Evolutionary conservation across 495 filamentous ascomycete species (phyloP), one percentile per base, ranked within the genome.

Genomic region (Articulospora tetracladia): DNA sequence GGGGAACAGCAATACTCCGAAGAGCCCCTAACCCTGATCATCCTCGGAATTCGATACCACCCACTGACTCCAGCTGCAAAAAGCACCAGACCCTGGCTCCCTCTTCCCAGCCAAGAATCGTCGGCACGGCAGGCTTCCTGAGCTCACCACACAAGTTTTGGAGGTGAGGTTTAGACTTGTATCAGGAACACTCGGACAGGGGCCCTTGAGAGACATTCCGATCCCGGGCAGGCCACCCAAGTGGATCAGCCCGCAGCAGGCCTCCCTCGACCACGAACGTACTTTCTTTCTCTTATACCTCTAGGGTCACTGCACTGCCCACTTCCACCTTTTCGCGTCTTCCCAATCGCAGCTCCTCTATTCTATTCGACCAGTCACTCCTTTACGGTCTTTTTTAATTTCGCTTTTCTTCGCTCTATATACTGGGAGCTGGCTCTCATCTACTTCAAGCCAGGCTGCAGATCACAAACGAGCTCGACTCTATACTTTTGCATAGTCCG

Each of bases 351-450:
- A 57, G 39, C 44, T 62, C 60, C 66, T 69, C 61, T 60, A 63
- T 61, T 66, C 60, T 57, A 60, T 66, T 62, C 58, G 57, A 47
- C 61, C 61, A 66, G 61, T 69, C 67, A 62, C 63, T 69, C 67
- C 63, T 69, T 69, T 64, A 53, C 47, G 60, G 58, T 57, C 60
- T 58, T 64, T 63, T 44, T 65, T 55, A 63, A 59, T 66, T 65
- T 59, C 48, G 25, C 51, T 66, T 63, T 66, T 61, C 48, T 61
- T 53, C 60, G 59, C 61, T 66, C 62, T 64, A 66, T 69, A 66
- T 64, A 60, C 64, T 69, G 67, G 64, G 67, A 69, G 67, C 67
- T 66, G 67, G 67, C 67, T 69, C 67, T 68, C 67, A 69, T 62
- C 58, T 69, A 59, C 64, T 52, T 59, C 60, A 64, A 64, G 63